Conservation (phyloP, 1,139 yeast genomes). For the Kazachstania sp. region DNA sequence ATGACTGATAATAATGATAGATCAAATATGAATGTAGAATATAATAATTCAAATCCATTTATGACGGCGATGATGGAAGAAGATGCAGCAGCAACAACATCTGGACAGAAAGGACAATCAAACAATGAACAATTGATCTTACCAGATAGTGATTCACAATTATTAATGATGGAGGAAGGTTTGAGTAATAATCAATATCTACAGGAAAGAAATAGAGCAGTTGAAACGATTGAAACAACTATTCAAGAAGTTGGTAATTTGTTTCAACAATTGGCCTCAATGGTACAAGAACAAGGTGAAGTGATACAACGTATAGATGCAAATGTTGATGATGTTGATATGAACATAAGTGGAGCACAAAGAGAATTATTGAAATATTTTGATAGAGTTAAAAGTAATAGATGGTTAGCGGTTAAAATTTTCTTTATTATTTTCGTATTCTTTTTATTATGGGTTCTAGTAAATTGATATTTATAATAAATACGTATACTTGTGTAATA, state of each 20-base stretch:
- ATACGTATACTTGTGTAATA: not conserved
- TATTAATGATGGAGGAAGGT: conserved; percentile 68
- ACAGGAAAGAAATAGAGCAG: conserved; percentile 81
- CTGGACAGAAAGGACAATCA: conserved; percentile 17
- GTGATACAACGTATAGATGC: conserved; percentile 91
- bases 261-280: conserved; percentile 89
- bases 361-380: conserved; percentile 85
- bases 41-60: conserved; percentile 32
- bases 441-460: conserved; percentile 70
- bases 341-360: conserved; percentile 90
- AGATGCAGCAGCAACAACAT: conserved; percentile 29
- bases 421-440: conserved; percentile 80
- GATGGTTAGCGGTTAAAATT: conserved; percentile 86
- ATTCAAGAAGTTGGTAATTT: conserved; percentile 93
- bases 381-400: conserved; percentile 76
- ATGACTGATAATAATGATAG: not conserved
- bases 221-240: conserved; percentile 90
- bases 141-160: conserved; percentile 65
- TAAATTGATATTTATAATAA: conserved; percentile 36
- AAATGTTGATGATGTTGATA: conserved; percentile 84
- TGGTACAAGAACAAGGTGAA: conserved; percentile 98
- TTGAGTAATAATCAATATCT: conserved; percentile 46
- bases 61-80: conserved; percentile 29
- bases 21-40: conserved; percentile 7
- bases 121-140: conserved; percentile 39